Evolutionary conservation across 805 yeast genomes (phyloP).

Genomic region (Priceomyces medius): DNA sequence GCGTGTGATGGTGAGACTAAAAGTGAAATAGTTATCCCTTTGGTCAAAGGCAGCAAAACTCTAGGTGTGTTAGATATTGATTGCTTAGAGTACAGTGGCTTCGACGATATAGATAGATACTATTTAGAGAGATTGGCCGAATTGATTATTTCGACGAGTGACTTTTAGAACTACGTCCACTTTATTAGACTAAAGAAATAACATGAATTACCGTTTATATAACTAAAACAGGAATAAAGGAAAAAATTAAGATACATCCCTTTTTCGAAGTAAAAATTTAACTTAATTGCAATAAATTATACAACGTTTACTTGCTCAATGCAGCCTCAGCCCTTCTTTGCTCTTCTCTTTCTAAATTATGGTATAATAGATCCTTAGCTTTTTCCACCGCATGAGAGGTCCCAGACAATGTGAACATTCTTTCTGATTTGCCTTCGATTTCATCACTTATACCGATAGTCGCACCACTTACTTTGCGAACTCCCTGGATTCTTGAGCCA

Average conservation of each 20-base stretch:
- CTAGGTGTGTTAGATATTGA: constrained; percentile 88
- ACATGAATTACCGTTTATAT: neutral
- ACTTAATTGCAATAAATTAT: constrained; percentile 4
- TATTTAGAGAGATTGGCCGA: constrained; percentile 60
- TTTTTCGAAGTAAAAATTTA: constrained; percentile 4
- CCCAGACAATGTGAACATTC: constrained; percentile 74
- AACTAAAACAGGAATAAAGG: constrained; percentile 2
- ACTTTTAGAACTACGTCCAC: constrained; percentile 19
- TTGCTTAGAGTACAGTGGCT: constrained; percentile 63
- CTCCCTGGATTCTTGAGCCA: constrained; percentile 83
- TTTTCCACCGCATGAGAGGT: constrained; percentile 52
- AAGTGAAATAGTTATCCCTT: constrained; percentile 92
- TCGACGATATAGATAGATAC: constrained; percentile 59
- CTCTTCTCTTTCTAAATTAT: constrained; percentile 58
- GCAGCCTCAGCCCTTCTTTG: constrained; percentile 36
- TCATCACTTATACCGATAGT: constrained; percentile 73
- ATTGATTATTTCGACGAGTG: constrained; percentile 52
- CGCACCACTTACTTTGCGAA: constrained; percentile 76
- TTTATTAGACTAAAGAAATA: constrained; percentile 2
- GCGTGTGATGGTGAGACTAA: constrained; percentile 96
- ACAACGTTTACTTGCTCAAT: constrained; percentile 6
- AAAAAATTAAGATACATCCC: constrained; percentile 5
- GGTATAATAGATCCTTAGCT: constrained; percentile 57
- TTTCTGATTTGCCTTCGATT: constrained; percentile 58
- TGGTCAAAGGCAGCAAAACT: constrained; percentile 41